Evolutionary conservation across 495 filamentous ascomycete genomes (phyloP), one percentile per base, ranked within the genome.

Genomic region (Penicillium ucsense): DNA sequence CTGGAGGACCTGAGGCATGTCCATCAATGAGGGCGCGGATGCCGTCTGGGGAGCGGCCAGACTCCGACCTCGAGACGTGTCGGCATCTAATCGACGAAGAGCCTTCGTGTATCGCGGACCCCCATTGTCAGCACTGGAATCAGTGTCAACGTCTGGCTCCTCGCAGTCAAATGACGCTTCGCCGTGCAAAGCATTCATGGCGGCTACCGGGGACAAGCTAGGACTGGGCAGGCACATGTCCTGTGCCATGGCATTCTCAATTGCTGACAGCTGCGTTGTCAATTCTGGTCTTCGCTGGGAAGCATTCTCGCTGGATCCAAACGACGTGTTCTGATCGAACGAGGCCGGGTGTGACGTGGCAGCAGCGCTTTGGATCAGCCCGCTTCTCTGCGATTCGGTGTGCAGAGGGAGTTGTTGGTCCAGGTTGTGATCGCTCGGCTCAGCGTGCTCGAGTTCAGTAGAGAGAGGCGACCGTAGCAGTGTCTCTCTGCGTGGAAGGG

Each of bases 201-300:
- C 86, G 28, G 89, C 83, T 34, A 94, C 91, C 2, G 92, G 92
- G 12, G 94, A 97, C 40, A 97, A 70, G 52, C 92, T 89, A 35
- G 92, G 92, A 59, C 92, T 97, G 32, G 94, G 94, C 42, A 99
- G 72, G 61, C 88, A 96, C 51, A 86, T 86, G 66, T 95, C 89
- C 61, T 92, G 86, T 29, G 80, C 79, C 31, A 81, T 79, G 2
- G 82, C 81, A 57, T 82, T 85, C 45, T 73, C 70, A 43, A 75
- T 57, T 29, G 58, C 62, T 4, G 64, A 61, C 6, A 65, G 48
- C 34, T 64, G 64, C n/a, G 67, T 58, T 3, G 52, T 32, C 6
- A 56, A 51, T n/a, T 64, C 65, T 8, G 57, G 52, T 30, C 43
- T 48, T 6, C 50, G 51, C 45, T 60, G 57, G 3, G 58, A 56